Base-by-base conservation (phyloP, 352 stramenopile species). In the Globisporangium camurandrum region DNA sequence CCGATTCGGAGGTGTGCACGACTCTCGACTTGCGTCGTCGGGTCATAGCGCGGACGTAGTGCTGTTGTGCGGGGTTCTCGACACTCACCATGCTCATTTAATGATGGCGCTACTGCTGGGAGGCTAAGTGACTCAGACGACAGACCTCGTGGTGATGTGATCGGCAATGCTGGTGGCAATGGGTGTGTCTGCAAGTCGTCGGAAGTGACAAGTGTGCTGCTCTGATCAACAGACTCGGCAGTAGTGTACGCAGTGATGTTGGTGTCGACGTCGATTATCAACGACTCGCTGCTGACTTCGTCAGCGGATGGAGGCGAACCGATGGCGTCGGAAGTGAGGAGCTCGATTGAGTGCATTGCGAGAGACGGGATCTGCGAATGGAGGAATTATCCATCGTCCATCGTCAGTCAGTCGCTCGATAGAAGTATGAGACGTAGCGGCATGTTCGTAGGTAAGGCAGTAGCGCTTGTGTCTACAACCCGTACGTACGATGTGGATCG, bases 401-500 rank as follows among this genome's bases (percentile, higher is more conserved):
- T n/a, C n/a, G 19, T 28, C 12, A 53, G 30, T 37, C 4, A 19
- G 31, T 30, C 17, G 5, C 16, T 43, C 31, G 33, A 27, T 26
- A 6, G 1, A 20, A 44, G 33, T 31, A 40, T 42, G 10, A 24
- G 46, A 19, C 22, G 11, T 16, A 11, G 34, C 9, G 28, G 3
- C 5, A 39, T 17, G 16, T n/a, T 19, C 2, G 4, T 2, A 9
- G 5, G 14, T 41, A 19, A 22, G 26, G n/a, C 7, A 24, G n/a
- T n/a, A n/a, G n/a, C n/a, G n/a, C n/a, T n/a, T n/a, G n/a, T n/a
- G n/a, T n/a, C n/a, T n/a, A n/a, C n/a, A n/a, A n/a, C n/a, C 22
- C 16, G 6, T 9, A 69, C 71, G 36, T 66, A 90, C 79, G 22
- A 90, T 86, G 49, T 90, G 79, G 30, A 90, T 84, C 49, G 79